Conservation (phyloP, 805 yeast species). For the Yarrowia sp. region DNA sequence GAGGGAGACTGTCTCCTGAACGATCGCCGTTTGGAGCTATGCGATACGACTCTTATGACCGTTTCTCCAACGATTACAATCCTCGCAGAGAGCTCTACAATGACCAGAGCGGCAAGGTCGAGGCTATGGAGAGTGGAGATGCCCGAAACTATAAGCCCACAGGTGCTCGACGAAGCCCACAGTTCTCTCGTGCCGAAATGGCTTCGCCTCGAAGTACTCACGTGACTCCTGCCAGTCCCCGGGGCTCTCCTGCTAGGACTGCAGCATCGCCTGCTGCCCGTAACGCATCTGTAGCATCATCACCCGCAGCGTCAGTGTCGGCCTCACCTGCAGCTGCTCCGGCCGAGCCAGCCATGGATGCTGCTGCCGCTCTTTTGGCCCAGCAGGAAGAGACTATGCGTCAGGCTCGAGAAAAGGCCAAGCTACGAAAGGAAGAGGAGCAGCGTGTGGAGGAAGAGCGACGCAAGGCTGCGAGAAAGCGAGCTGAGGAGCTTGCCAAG, state of each 20-base stretch:
- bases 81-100: constrained; percentile 33
- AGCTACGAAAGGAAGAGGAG: constrained; percentile 39
- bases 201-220: background rate
- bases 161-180: background rate
- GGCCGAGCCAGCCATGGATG: background rate
- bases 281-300: background rate
- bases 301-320: background rate
- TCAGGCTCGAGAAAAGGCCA: constrained; percentile 36
- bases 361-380: constrained; percentile 27
- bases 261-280: background rate
- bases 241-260: background rate
- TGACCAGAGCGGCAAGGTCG: constrained; percentile 31
- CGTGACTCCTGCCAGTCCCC: background rate
- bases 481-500: constrained; percentile 36
- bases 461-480: constrained; percentile 33
- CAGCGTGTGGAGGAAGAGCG: constrained; percentile 34
- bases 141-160: background rate
- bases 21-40: constrained; percentile 18
- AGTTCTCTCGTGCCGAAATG: background rate
- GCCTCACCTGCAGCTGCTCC: background rate
- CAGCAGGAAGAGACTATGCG: constrained; percentile 40
- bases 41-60: constrained; percentile 26
- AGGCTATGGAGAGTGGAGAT: constrained; percentile 26
- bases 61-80: constrained; percentile 33
- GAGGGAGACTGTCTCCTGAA: constrained; percentile 9